Evolutionary conservation across 2,329 filamentous ascomycete genomes (phyloP), one percentile per base, ranked within the genome.

Genomic region (Fulvia fulva): DNA sequence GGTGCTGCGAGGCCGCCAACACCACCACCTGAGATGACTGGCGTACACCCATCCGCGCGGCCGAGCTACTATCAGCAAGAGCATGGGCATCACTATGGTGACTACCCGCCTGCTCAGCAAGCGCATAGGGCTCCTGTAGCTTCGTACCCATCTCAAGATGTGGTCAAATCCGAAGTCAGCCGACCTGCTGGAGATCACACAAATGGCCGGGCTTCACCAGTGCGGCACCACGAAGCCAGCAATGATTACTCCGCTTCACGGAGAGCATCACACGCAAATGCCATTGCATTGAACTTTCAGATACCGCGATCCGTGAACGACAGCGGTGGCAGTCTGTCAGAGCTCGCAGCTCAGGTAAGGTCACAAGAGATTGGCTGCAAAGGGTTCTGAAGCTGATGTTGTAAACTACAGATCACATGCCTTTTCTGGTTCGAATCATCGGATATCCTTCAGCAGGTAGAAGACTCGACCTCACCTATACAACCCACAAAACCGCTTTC

Each of bases 351-450:
- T 57, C 85, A 91, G 81, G 89, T 92, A 75, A 66, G 79, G 25
- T 26, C 14, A 28, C 0, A 46, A 25, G 19, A 14, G n/a, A n/a
- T n/a, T n/a, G n/a, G n/a, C n/a, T n/a, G n/a, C n/a, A n/a, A n/a
- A n/a, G n/a, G n/a, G n/a, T n/a, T 53, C 14, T 26, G 49, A 16
- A 46, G 51, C 45, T 57, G 22, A 63, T 32, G 23, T 41, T n/a
- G 16, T n/a, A 16, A 4, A 23, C 28, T 58, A 2, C 68, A 96
- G 90, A 90, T 97, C 75, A 96, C 93, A 12, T 97, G 93, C 71
- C 81, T 99, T 14, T 97, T 97, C 77, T 97, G 94, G 93, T 97
- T 97, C 72, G 92, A 97, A 75, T 89, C 88, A 16, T 88, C 89
- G 45, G 83, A 88, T n/a, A 88, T 88, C 22, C 78, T 97, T 16